These are phyloP conservation scores for Psilocybe azurescens DNA, from an alignment of 768 basidiomycete species.

Conservation along the genomic window DNA sequence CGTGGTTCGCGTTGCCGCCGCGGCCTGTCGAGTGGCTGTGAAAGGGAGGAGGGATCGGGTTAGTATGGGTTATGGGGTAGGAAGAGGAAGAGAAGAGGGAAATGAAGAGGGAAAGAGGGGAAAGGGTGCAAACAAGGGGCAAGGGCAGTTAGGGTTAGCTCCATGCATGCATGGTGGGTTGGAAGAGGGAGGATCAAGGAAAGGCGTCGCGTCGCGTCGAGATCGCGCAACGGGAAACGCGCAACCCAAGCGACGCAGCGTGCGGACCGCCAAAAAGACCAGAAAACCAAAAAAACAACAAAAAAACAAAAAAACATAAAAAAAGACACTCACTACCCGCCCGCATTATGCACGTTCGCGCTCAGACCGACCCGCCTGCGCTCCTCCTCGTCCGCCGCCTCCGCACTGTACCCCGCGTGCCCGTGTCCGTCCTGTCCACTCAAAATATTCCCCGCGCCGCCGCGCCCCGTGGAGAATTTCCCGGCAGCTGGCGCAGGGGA, in stretches of 20 bases:
- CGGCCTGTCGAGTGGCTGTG: conserved; percentile 70
- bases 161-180: too few relatives aligned
- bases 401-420: conserved; percentile 19
- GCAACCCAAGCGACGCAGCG: neutral
- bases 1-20: conserved; percentile 68
- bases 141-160: too few relatives aligned
- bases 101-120: neutral
- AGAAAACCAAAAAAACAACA: neutral
- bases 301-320: too few relatives aligned
- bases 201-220: neutral
- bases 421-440: conserved; percentile 30
- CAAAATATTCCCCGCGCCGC: conserved; percentile 66
- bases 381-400: conserved; percentile 31
- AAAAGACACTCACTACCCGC: too few relatives aligned
- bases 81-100: neutral
- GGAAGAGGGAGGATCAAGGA: neutral
- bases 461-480: conserved; percentile 61
- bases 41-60: neutral
- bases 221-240: conserved; percentile 10
- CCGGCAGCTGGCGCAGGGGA: conserved; percentile 13
- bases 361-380: conserved; percentile 4
- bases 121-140: too few relatives aligned
- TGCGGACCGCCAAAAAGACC: too few relatives aligned
- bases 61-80: neutral
- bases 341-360: too few relatives aligned